Conservation (phyloP, 768 basidiomycete genomes). For the Neoboletus magnificus region DNA sequence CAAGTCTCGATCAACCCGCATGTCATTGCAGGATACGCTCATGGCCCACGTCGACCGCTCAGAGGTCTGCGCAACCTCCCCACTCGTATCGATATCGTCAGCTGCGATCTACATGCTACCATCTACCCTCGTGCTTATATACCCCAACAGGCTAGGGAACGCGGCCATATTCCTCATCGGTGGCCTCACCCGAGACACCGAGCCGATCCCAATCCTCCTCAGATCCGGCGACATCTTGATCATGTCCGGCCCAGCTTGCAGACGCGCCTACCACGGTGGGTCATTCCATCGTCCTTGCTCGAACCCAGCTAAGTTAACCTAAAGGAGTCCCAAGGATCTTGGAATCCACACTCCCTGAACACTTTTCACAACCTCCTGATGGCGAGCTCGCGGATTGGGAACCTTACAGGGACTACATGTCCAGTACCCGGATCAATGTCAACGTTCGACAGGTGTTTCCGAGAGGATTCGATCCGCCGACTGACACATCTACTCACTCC, state of each 20-base stretch:
- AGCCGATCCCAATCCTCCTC: constrained; percentile 79
- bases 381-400: constrained; percentile 46
- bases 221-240: constrained; percentile 90
- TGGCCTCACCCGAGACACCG: constrained; percentile 67
- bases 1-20: background rate
- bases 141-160: constrained; percentile 68
- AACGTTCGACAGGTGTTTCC: constrained; percentile 91
- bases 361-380: constrained; percentile 39
- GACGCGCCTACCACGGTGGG: constrained; percentile 92
- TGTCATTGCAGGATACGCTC: constrained; percentile 62
- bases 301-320: background rate
- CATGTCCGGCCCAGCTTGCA: constrained; percentile 85
- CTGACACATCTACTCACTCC: background rate
- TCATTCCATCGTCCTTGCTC: background rate
- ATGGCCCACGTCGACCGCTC: constrained; percentile 99
- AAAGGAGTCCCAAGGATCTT: constrained; percentile 85
- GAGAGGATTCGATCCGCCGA: constrained; percentile 51
- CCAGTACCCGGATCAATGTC: constrained; percentile 76
- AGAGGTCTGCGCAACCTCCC: constrained; percentile 88
- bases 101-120: constrained; percentile 23
- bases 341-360: constrained; percentile 70
- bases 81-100: constrained; percentile 91
- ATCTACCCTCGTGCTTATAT: background rate
- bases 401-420: constrained; percentile 62
- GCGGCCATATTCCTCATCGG: constrained; percentile 90